Evolutionary conservation across 495 filamentous ascomycete genomes (phyloP), one percentile per base, ranked within the genome.

Genomic region (Penicillium ucsense): DNA sequence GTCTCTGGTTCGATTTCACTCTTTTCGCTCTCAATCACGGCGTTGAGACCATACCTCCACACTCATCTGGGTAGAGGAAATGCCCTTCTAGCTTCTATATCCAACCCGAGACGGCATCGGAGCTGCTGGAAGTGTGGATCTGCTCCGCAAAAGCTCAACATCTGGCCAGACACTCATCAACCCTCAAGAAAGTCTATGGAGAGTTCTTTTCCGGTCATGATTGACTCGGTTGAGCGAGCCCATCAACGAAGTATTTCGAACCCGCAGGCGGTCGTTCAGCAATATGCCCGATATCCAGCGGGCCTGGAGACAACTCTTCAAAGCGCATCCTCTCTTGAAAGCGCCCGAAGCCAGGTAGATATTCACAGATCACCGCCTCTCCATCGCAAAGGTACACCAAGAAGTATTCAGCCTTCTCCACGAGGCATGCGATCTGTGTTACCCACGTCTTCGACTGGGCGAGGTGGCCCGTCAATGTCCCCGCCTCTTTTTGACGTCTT

Each of bases 391-490:
- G 66, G 57, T 41, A 72, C 68, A n/a, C 69, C 67, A 28, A 62
- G 69, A 60, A 70, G 69, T 45, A 40, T 70, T 38, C 70, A 71
- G 41, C 62, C 70, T 20, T 74, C 70, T 29, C 70, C 70, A 5
- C 62, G 56, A 41, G 66, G 50, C n/a, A 57, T 57, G 30, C 64
- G 63, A 31, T 62, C 67, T 30, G 62, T 43, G 6, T 45, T 64
- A 28, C 63, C 59, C 20, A 51, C 56, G 30, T 50, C 59, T n/a
- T 64, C 61, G 9, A 54, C 58, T 10, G 52, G 53, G 38, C 71
- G 61, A 10, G 56, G 61, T 3, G 69, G 65, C 4, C 54, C 62
- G 6, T 72, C 69, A 4, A 69, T 72, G 60, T 72, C 70, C 40
- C 71, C 71, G 31, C 67, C 69, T 27, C 38, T 65, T 0, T 68